Base-by-base conservation (phyloP, 73 alveolate genomes). In the Effrenium voratum region DNA sequence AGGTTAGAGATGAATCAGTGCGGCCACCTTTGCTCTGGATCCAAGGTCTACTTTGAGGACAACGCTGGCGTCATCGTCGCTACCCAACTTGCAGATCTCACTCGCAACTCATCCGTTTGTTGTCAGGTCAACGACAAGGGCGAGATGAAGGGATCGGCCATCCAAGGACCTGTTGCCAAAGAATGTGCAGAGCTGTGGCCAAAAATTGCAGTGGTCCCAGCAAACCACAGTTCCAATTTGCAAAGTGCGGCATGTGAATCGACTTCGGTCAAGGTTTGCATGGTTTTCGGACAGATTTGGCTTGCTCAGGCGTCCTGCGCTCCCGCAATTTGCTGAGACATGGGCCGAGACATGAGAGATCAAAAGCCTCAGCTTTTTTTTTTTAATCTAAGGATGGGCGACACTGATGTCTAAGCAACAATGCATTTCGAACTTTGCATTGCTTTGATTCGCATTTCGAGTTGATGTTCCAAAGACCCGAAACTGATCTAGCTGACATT, bases 91-190 rank as follows among this genome's bases (percentile, higher is more conserved):
- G 22, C 30, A n/a, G n/a, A 6, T 28, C 28, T 52, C 19, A 52
- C 19, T 52, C 10, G 10, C 19, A 52, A 52, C 66, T 52, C 66
- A 52, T 52, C 19, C 66, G 30, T 59, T 19, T 12, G 30, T 13
- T 12, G 36, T 55, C 68, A 59, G 73, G 80, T 99, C 98, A 99
- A 99, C 93, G 99, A 99, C 96, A 99, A 99, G 99, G 99, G 99
- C 73, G 99, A 99, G 99, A 99, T 99, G 99, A 99, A 99, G 99
- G 99, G 99, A 66, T 99, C 99, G 2, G 99, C 99, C 75, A 99
- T 99, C 99, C 95, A 88, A n/a, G 94, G 99, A 99, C 94, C 99
- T 99, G 98, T 99, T 99, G 99, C 99, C 99, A 99, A 99, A 99
- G 99, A 99, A 57, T 98, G 99, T 40, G 99, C 99, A 19, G 99